phyloP scores from a whole-genome alignment of 805 yeast species.

The Saccharomycopsis fermentans region DNA sequence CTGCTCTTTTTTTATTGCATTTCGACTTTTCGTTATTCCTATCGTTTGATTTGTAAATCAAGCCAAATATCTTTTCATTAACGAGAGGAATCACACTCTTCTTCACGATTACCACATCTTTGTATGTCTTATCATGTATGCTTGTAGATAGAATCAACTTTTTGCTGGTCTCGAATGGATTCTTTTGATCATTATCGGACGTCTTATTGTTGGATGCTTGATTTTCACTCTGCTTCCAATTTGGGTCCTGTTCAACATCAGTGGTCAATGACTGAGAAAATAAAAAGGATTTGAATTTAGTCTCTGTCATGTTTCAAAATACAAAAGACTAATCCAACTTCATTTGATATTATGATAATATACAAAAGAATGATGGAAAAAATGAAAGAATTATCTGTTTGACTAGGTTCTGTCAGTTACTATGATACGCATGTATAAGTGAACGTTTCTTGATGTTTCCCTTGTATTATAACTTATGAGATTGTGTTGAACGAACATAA shows the following conservation, averaged over 20 bases:
- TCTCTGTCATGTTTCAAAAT: background rate
- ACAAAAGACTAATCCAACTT: no score
- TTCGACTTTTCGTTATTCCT: constrained; percentile 12
- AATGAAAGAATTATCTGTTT: no score
- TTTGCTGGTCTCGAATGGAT: background rate
- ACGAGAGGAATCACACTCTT: background rate
- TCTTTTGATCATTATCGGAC: background rate
- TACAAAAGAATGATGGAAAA: no score
- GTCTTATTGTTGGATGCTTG: background rate
- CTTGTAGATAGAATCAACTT: background rate
- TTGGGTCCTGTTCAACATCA: background rate
- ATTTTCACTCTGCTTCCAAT: constrained; percentile 1
- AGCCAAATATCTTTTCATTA: background rate
- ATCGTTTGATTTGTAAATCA: background rate
- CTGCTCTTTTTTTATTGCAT: constrained; percentile 27
- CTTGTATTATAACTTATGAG: background rate
- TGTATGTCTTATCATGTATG: background rate
- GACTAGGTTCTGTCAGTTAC: no score
- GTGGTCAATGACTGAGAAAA: background rate
- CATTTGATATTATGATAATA: no score
- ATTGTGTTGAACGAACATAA: background rate
- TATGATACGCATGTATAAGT: no score
- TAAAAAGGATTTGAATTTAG: background rate
- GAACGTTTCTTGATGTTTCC: no score
- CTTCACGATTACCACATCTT: background rate